These are phyloP conservation scores for Mycena indigotica DNA, from an alignment of 768 basidiomycete species.

Conservation along the genomic window DNA sequence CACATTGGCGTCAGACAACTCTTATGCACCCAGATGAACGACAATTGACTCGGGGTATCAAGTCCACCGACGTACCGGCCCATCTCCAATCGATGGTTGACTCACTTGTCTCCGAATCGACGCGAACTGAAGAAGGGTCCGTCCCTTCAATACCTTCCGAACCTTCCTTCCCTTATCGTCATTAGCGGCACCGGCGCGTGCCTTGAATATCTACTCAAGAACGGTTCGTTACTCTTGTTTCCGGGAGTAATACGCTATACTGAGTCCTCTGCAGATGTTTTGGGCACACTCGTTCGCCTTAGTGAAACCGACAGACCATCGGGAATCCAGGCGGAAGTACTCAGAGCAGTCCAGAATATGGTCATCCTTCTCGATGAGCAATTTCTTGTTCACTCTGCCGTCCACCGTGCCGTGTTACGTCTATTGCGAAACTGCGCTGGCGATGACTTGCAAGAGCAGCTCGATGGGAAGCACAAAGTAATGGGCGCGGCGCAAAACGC, in stretches of 20 bases:
- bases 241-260: no score
- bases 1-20: slow-evolving; percentile 57
- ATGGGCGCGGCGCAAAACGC: slow-evolving; percentile 85
- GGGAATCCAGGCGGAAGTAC: slow-evolving; percentile 90
- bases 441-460: slow-evolving; percentile 86
- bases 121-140: slow-evolving; percentile 84
- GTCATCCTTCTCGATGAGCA: slow-evolving; percentile 90
- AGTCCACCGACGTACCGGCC: slow-evolving; percentile 76
- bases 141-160: slow-evolving; percentile 43
- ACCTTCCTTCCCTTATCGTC: slow-evolving; percentile 13
- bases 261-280: slow-evolving; percentile 63
- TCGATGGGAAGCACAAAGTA: slow-evolving; percentile 72
- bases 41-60: slow-evolving; percentile 79
- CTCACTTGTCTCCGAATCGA: slow-evolving; percentile 82
- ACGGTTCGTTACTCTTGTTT: slow-evolving; percentile 51
- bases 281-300: slow-evolving; percentile 81
- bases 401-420: slow-evolving; percentile 85
- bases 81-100: slow-evolving; percentile 82
- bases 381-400: slow-evolving; percentile 88
- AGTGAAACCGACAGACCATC: slow-evolving; percentile 84
- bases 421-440: slow-evolving; percentile 86
- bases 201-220: slow-evolving; percentile 88
- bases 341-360: slow-evolving; percentile 87
- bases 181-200: slow-evolving; percentile 83
- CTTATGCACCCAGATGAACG: slow-evolving; percentile 89